phyloP scores from a whole-genome alignment of 179 eudicot genomes.

The Silene coronaria region DNA sequence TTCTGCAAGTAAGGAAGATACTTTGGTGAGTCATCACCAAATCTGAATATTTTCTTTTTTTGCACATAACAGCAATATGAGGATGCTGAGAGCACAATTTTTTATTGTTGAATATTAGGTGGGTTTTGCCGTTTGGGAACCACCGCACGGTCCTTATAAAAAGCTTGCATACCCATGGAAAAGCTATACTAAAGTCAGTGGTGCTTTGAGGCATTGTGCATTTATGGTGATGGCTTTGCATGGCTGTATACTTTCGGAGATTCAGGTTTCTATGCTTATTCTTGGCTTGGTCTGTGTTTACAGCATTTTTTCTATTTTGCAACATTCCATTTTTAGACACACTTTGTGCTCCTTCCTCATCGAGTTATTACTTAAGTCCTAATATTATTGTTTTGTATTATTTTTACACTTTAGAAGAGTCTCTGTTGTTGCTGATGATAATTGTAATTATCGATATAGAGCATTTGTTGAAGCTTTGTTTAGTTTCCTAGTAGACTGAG shows the following conservation, averaged over 20 bases:
- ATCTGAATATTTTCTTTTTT: background rate
- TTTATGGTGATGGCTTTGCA: constrained; percentile 95
- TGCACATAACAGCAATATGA: background rate
- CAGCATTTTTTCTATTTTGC: background rate
- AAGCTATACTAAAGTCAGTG: constrained; percentile 68
- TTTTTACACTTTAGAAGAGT: no score
- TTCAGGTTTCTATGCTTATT: constrained; percentile 56
- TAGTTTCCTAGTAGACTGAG: no score
- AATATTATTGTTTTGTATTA: no score
- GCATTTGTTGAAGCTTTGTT: no score
- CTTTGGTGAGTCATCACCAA: constrained; percentile 47
- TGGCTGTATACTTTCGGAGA: constrained; percentile 90
- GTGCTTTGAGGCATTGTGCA: constrained; percentile 89
- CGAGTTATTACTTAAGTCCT: background rate
- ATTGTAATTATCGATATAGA: no score
- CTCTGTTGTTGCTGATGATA: no score
- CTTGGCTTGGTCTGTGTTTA: background rate
- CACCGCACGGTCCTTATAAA: constrained; percentile 92
- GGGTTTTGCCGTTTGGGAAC: constrained; percentile 93
- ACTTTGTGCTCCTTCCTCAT: background rate
- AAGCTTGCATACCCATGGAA: constrained; percentile 77
- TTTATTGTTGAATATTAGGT: constrained; percentile 37
- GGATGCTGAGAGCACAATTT: background rate
- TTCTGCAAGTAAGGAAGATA: constrained; percentile 82
- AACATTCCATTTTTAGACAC: background rate